These are phyloP conservation scores for Sisymbrium altissimum DNA, from an alignment of 345 rosid species.

Conservation along the genomic window DNA sequence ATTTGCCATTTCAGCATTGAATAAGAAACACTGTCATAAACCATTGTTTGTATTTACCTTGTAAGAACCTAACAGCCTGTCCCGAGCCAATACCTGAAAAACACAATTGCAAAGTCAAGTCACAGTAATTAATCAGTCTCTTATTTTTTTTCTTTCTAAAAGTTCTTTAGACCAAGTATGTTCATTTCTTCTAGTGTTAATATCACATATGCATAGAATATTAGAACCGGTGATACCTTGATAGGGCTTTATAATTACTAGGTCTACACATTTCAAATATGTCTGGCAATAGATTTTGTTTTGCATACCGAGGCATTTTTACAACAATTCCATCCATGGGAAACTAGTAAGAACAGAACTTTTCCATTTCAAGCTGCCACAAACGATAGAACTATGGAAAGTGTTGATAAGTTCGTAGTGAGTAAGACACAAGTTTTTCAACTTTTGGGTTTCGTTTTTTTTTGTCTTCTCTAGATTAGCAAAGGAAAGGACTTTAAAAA, in stretches of 20 bases:
- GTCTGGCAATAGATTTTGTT: background rate
- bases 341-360: too few relatives aligned
- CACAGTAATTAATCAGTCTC: background rate
- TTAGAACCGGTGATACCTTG: background rate
- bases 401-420: background rate
- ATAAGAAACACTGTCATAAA: background rate
- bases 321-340: background rate
- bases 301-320: background rate
- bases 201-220: background rate
- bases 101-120: constrained; percentile 1
- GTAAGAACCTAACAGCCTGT: constrained; percentile 84
- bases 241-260: background rate
- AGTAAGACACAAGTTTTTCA: too few relatives aligned
- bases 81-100: constrained; percentile 86
- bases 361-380: background rate
- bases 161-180: background rate
- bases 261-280: background rate
- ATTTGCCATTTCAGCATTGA: background rate
- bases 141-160: too few relatives aligned
- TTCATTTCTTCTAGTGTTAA: background rate
- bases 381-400: background rate
- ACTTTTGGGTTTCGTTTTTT: background rate
- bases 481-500: background rate
- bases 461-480: background rate
- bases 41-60: constrained; percentile 51